phyloP scores from a whole-genome alignment of 225 moss, liverwort and hornwort species.

The Physcomitrellopsis africana region DNA sequence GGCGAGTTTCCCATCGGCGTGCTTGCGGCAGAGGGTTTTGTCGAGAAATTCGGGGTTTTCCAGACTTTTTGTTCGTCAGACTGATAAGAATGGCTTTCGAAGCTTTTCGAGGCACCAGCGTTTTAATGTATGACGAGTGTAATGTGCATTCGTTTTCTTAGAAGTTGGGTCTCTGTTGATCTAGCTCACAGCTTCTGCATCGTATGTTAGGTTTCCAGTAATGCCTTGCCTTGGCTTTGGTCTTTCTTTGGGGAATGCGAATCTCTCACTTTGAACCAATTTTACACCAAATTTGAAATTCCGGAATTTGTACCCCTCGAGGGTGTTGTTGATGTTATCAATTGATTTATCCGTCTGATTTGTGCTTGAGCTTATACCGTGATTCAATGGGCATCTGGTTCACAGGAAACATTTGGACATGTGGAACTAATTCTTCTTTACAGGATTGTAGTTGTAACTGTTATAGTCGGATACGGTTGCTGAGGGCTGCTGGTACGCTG shows the following conservation, averaged over 20 bases:
- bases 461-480: not conserved
- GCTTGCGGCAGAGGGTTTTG: too few species aligned
- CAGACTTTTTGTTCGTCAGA: too few species aligned
- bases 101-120: constrained; percentile 19
- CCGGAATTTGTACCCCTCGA: not conserved
- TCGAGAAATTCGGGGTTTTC: too few species aligned
- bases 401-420: too few species aligned
- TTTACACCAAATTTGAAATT: not conserved
- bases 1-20: too few species aligned
- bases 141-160: not conserved
- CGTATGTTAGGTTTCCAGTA: not conserved
- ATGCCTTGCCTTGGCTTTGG: not conserved
- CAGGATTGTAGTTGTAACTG: too few species aligned
- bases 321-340: not conserved
- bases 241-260: not conserved
- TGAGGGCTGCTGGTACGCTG: not conserved
- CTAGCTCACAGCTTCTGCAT: not conserved
- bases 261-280: not conserved
- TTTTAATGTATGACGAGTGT: constrained; percentile 28
- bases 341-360: not conserved
- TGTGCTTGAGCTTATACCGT: too few species aligned
- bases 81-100: not conserved
- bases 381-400: too few species aligned
- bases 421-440: too few species aligned
- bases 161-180: not conserved